A percentile compares a stretch with the other conserved stretches of the same genome.
phyloP scores from a whole-genome alignment of 371 early-diverging fungal species.

The Mortierella sp. region DNA sequence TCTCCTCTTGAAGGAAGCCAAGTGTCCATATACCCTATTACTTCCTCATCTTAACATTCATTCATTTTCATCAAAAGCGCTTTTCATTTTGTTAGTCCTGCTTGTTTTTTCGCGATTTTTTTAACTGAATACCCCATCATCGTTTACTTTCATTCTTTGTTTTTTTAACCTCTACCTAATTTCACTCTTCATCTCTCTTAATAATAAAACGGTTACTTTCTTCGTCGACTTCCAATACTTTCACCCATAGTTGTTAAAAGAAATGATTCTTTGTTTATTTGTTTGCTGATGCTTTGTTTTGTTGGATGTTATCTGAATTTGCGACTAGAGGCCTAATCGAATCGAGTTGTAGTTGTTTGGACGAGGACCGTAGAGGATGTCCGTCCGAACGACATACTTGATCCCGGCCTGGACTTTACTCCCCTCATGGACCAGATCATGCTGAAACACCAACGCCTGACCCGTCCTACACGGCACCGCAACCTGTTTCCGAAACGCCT shows the following conservation, averaged over 20 bases:
- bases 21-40: conserved; percentile 9
- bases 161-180: neutral
- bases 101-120: neutral
- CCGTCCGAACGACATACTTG: conserved; percentile 58
- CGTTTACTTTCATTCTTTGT: neutral
- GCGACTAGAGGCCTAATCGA: neutral
- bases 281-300: neutral
- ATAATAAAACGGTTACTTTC: neutral
- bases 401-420: conserved; percentile 37
- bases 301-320: neutral
- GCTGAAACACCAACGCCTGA: conserved; percentile 59
- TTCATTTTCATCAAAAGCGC: neutral
- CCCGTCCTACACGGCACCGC: conserved; percentile 46
- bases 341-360: neutral
- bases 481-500: conserved; percentile 16
- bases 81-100: neutral
- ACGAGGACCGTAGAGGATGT: conserved; percentile 50
- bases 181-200: no score
- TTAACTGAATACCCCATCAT: neutral
- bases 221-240: neutral
- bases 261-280: neutral
- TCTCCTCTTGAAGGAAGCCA: neutral
- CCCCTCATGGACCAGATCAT: conserved; percentile 58
- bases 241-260: neutral
- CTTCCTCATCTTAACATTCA: neutral